A percentile compares a stretch with the other conserved stretches of the same genome.
phyloP scores from a whole-genome alignment of 805 yeast genomes.

The Zygotorulaspora danielsina region DNA sequence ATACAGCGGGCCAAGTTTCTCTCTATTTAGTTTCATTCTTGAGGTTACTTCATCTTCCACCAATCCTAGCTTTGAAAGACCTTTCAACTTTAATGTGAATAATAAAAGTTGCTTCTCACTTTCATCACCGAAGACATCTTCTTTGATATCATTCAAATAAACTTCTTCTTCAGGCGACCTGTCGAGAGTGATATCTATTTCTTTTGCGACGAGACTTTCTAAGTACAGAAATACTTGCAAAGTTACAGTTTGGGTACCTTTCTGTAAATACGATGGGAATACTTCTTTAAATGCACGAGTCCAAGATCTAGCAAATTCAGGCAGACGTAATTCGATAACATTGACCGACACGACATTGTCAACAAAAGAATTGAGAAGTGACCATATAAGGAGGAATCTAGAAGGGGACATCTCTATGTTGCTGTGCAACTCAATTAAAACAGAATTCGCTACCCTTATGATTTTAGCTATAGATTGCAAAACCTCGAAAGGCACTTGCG shows the following conservation, averaged over 20 bases:
- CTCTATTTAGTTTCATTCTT: conserved; percentile 27
- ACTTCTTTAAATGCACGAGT: conserved; percentile 14
- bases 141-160: conserved; percentile 20
- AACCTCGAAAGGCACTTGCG: conserved; percentile 10
- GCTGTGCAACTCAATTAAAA: conserved; percentile 9
- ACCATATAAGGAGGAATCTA: conserved; percentile 14
- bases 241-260: conserved; percentile 10
- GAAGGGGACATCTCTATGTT: conserved; percentile 1
- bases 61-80: conserved; percentile 24
- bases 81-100: conserved; percentile 31
- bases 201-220: conserved; percentile 27
- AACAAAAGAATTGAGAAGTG: conserved; percentile 21
- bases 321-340: conserved; percentile 29
- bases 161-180: conserved; percentile 30
- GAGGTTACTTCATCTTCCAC: conserved; percentile 13
- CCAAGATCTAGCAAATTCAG: conserved; percentile 27
- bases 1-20: conserved; percentile 25
- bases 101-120: conserved; percentile 26
- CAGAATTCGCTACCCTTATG: conserved; percentile 16
- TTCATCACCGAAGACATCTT: conserved; percentile 8
- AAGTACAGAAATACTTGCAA: conserved; percentile 25
- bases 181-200: conserved; percentile 19
- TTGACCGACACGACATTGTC: conserved; percentile 28
- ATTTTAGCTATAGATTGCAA: conserved; percentile 14
- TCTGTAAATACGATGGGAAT: conserved; percentile 16